Evolutionary conservation across 129 eudicot species (phyloP), one percentile per base, ranked within the genome.

Genomic region (Centella asiatica): DNA sequence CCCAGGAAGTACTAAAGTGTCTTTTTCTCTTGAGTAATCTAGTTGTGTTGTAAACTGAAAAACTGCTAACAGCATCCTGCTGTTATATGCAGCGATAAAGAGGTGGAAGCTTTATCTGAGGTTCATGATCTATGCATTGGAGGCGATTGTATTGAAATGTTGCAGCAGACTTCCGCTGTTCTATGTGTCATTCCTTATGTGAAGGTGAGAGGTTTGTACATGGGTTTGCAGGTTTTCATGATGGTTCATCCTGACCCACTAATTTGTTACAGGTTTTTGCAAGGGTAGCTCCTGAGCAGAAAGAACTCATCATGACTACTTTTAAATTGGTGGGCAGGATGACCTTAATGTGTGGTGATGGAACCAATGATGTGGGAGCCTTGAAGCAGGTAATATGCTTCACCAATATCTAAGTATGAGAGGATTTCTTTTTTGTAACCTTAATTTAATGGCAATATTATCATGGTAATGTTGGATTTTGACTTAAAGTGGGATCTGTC

Each of bases 281-380:
- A 25, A 82, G 97, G 80, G 97, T 90, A 56, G 97, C 97, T 44
- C 97, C 97, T 14, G 97, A 90, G 66, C 97, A 90, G 67, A 90
- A 90, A 71, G 97, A 90, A 76, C 93, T 86, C 66, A 84, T 90
- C 55, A 76, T 86, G 83, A 90, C 97, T 26, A 85, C 97, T 49
- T 82, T 90, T 20, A 90, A 78, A 66, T 66, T 79, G 18, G 94
- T 89, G 23, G 97, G 97, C 37, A 90, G 97, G 82, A 74, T 79
- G 49, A 86, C 97, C 34, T 63, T 90, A 69, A 90, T 90, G 97
- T 90, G 97, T 62, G 97, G 97, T 53, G 97, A 90, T 64, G 97
- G 97, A 12, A 90, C 97, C 31, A 90, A 90, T 60, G 97, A 90
- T 42, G 97, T 90, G 28, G 97, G 97, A 69, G 97, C 97, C 61